A percentile compares a stretch with the other conserved stretches of the same genome.
These are phyloP conservation scores for Candida tallmaniae DNA, from an alignment of 805 yeast genomes.

Conservation along the genomic window DNA sequence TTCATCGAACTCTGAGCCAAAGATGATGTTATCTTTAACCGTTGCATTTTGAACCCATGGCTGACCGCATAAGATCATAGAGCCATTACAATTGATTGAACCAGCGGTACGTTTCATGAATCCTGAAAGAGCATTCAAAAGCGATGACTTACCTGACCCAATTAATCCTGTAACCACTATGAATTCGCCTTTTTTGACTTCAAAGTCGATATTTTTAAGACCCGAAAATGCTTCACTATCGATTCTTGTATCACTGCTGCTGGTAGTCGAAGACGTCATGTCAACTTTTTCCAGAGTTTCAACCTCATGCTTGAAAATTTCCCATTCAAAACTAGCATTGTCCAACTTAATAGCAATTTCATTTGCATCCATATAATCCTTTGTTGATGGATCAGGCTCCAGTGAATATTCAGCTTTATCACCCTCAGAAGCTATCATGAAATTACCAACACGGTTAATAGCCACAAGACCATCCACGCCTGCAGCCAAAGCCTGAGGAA, in stretches of 20 bases:
- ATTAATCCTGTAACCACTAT: conserved; percentile 33
- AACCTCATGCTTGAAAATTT: conserved; percentile 14
- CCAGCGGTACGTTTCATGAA: conserved; percentile 32
- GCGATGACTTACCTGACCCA: conserved; percentile 35
- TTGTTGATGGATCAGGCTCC: conserved; percentile 26
- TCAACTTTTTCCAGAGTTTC: not conserved
- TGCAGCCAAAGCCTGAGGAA: conserved; percentile 67
- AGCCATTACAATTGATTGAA: conserved; percentile 22
- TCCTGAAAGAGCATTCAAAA: conserved; percentile 34
- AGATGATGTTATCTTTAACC: conserved; percentile 27
- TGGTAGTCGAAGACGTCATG: not conserved
- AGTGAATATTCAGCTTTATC: conserved; percentile 15
- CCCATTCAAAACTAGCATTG: conserved; percentile 27
- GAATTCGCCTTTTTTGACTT: conserved; percentile 28
- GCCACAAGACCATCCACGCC: conserved; percentile 65
- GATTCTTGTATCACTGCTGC: not conserved
- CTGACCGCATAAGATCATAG: conserved; percentile 23
- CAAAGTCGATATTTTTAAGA: conserved; percentile 15
- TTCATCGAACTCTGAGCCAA: conserved; percentile 22
- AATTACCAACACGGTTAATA: conserved; percentile 50
- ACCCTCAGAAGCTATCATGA: conserved; percentile 42
- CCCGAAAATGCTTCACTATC: conserved; percentile 2
- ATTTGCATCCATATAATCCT: conserved; percentile 15
- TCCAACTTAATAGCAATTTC: conserved; percentile 18
- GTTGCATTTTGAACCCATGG: conserved; percentile 37